phyloP scores from a whole-genome alignment of 1,139 yeast genomes.

The Taphrina deformans region DNA sequence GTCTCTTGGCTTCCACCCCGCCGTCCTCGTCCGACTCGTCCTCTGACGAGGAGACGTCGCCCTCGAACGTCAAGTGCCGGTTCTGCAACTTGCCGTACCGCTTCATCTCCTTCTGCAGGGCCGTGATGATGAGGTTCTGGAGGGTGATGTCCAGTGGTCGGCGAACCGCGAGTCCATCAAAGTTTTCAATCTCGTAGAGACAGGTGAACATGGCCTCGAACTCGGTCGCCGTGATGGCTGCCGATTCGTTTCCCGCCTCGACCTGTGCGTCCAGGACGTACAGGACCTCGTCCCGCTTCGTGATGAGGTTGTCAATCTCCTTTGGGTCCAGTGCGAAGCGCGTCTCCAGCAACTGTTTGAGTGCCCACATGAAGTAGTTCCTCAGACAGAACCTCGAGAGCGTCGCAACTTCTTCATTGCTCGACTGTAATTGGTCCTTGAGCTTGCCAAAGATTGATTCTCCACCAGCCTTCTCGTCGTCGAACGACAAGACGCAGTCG shows the following conservation, averaged over 20 bases:
- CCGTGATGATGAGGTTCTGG: constrained; percentile 3
- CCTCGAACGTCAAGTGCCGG: constrained; percentile 4
- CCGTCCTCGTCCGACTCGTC: constrained; percentile 20
- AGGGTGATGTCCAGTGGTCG: neutral
- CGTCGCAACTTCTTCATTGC: neutral
- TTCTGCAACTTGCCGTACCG: constrained; percentile 16
- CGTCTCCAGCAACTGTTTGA: constrained; percentile 28
- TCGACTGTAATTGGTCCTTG: constrained; percentile 1
- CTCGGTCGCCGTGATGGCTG: constrained; percentile 7
- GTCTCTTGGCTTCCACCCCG: neutral
- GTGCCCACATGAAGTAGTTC: constrained; percentile 37
- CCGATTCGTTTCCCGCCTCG: neutral
- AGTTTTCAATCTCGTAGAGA: constrained; percentile 14
- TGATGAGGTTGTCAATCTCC: neutral
- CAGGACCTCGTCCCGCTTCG: constrained; percentile 19
- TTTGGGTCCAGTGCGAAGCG: constrained; percentile 11
- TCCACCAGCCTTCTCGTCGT: constrained; percentile 32
- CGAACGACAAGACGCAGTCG: constrained; percentile 33
- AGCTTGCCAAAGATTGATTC: neutral
- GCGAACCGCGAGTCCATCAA: constrained; percentile 23
- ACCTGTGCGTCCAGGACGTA: constrained; percentile 15
- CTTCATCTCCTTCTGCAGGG: constrained; percentile 15
- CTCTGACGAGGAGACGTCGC: neutral
- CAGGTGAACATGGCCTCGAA: constrained; percentile 23
- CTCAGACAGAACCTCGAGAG: constrained; percentile 33